Evolutionary conservation across 192 early-diverging fungal species (phyloP), one percentile per base, ranked within the genome.

Genomic region (Cladochytrium replicatum): DNA sequence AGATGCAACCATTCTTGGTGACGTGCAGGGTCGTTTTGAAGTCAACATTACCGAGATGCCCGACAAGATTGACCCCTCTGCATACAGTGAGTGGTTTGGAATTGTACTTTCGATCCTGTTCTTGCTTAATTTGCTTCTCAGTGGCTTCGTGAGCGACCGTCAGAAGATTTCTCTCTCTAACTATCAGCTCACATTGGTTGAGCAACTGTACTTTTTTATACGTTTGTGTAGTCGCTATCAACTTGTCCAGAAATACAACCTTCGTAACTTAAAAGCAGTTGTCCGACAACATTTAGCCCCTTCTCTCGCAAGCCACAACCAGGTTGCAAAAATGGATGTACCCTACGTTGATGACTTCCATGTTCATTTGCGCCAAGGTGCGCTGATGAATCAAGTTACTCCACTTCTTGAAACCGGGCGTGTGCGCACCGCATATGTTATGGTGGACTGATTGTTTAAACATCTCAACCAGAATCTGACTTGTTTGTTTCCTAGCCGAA

Each of bases 21-120:
- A 78, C 32, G 87, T 97, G 21, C 94, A 97, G 64, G 84, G 84
- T 43, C 80, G 87, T 54, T 97, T 97, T 53, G 94, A 97, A 66
- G 89, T 97, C 61, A 88, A 89, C 61, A 90, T 97, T 50, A 78
- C 80, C 8, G 77, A 82, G 61, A 64, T 95, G 31, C 90, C 93
- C 24, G 87, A 88, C 21, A 76, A 81, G 38, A 84, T 93, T 69
- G 91, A 93, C 52, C 68, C 76, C 39, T 80, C 80, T 46, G 75
- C 84, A 27, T 93, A 89, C 79, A 87, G 76, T 80, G 78, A 58
- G 67, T 28, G 24, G 22, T n/a, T n/a, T 54, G 7, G 43, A 31
- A 43, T 37, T 37, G 34, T 13, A 13, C 13, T 37, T 37, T 37
- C 17, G 17, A n/a, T n/a, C n/a, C n/a, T n/a, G n/a, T n/a, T 13